Conservation (phyloP, 2,329 filamentous ascomycete species). For the Cladorrhinum sp. region DNA sequence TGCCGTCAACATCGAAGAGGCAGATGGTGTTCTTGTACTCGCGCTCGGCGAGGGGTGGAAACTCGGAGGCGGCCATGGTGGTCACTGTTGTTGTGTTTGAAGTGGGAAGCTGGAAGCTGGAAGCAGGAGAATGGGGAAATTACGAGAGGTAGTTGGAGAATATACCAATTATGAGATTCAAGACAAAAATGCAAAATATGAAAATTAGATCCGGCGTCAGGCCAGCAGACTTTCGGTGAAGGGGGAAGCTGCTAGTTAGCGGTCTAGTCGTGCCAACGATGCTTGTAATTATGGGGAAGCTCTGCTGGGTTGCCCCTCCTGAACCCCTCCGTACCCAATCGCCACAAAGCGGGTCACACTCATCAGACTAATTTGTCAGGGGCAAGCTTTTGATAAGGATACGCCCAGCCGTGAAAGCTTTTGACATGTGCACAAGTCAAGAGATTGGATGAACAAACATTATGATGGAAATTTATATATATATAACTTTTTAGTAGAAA, state of each 20-base stretch:
- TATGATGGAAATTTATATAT: neutral
- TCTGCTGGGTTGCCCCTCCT: neutral
- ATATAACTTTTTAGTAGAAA: neutral
- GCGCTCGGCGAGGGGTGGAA: slow-evolving; percentile 76
- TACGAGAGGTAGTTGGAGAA: neutral
- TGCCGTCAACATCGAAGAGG: slow-evolving; percentile 95
- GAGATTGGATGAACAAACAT: neutral
- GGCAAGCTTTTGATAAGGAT: neutral
- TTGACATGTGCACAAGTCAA: too few species aligned
- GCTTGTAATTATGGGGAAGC: slow-evolving; percentile 6
- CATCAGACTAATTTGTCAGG: neutral
- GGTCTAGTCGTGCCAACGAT: slow-evolving; percentile 6
- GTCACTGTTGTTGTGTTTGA: slow-evolving; percentile 24
- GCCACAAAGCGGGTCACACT: neutral
- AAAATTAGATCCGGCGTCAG: neutral
- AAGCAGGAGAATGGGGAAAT: neutral
- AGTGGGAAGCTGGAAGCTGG: neutral
- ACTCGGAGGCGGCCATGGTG: slow-evolving; percentile 33
- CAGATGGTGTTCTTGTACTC: slow-evolving; percentile 89
- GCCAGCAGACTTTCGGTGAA: slow-evolving; percentile 12
- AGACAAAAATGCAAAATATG: too few species aligned
- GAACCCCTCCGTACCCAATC: neutral
- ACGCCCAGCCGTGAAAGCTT: neutral
- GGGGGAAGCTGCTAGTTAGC: neutral
- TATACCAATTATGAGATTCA: neutral